Conservation (phyloP, 352 stramenopile genomes). For the Pythium scleroteichum region DNA sequence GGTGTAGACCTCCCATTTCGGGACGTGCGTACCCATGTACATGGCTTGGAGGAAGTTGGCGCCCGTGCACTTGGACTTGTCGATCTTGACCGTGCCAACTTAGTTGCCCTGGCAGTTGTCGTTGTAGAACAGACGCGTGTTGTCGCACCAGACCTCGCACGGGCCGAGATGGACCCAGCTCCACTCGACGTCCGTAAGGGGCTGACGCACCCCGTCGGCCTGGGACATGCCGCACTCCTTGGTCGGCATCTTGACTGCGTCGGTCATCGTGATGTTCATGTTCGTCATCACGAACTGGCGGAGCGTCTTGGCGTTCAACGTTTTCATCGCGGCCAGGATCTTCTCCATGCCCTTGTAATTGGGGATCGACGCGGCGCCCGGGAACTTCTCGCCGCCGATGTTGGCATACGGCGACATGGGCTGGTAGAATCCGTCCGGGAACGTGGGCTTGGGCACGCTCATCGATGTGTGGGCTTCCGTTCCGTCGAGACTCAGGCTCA, state of each 20-base stretch:
- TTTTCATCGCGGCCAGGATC: conserved; percentile 1
- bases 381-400: conserved; percentile 1
- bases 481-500: too few relatives aligned
- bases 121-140: conserved; percentile 16
- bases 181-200: conserved; percentile 12
- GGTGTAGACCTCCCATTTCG: conserved; percentile 6
- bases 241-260: too few relatives aligned
- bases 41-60: conserved; percentile 13
- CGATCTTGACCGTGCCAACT: conserved; percentile 12
- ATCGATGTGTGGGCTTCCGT: conserved; percentile 13
- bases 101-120: conserved; percentile 11
- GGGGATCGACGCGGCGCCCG: conserved; percentile 1
- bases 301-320: conserved; percentile 8
- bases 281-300: conserved; percentile 17
- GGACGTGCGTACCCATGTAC: conserved; percentile 9
- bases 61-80: conserved; percentile 16
- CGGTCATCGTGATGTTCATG: conserved; percentile 4
- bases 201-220: background rate
- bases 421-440: conserved; percentile 7
- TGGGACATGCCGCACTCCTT: conserved; percentile 14
- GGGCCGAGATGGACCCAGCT: conserved; percentile 16
- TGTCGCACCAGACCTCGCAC: conserved; percentile 28
- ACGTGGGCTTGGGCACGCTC: conserved; percentile 5
- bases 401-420: conserved; percentile 1
- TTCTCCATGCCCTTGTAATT: conserved; percentile 6